Percentiles rank a stretch among this genome's conserved stretches.
These are phyloP conservation scores for Coemansia sp. DNA, from an alignment of 192 early-diverging fungal genomes.

Conservation along the genomic window DNA sequence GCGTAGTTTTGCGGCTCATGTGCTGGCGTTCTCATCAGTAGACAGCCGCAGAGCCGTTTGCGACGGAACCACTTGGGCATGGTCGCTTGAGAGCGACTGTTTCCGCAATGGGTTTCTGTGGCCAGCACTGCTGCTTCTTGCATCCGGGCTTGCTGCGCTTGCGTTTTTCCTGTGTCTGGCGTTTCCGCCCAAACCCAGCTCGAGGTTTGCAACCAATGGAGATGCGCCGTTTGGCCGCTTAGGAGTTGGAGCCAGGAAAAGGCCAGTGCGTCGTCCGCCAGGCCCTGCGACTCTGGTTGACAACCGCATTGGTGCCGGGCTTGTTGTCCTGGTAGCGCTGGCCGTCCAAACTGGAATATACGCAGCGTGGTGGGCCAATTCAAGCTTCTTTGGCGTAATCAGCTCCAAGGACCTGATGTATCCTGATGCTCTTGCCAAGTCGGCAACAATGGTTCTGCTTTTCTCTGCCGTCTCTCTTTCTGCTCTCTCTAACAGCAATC, in stretches of 20 bases:
- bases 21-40: background rate
- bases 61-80: background rate
- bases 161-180: background rate
- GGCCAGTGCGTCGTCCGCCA: conserved; percentile 24
- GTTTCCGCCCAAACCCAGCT: background rate
- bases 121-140: conserved; percentile 18
- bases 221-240: background rate
- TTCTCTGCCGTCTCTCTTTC: background rate
- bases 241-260: background rate
- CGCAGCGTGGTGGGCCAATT: conserved; percentile 8
- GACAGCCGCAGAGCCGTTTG: background rate
- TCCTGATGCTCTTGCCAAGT: background rate
- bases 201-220: background rate
- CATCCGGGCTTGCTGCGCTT: background rate
- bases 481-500: conserved; percentile 1
- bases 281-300: conserved; percentile 26
- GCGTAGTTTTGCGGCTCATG: background rate
- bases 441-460: conserved; percentile 5
- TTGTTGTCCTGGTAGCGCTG: background rate
- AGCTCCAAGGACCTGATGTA: background rate
- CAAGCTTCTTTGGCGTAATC: background rate
- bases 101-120: conserved; percentile 21
- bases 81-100: conserved; percentile 8
- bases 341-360: conserved; percentile 11
- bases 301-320: conserved; percentile 20